phyloP scores from a whole-genome alignment of 805 yeast species.

The Sugiyamaella mastotermitis region DNA sequence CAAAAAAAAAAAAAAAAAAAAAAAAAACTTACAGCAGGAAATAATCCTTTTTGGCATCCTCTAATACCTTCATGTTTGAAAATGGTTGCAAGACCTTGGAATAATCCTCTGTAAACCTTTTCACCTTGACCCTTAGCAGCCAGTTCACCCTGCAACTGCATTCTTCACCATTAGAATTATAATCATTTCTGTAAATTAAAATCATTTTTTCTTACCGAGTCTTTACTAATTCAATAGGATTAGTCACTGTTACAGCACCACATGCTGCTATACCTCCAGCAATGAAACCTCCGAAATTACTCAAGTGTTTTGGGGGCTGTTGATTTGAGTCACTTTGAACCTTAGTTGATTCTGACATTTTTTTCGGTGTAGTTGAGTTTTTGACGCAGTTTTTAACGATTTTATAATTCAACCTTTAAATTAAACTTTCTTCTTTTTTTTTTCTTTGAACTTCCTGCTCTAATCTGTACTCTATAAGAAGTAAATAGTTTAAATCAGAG shows the following conservation, averaged over 20 bases:
- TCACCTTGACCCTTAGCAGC: conserved; percentile 42
- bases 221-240: conserved; percentile 91
- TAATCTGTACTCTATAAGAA: too few species aligned
- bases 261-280: conserved; percentile 97
- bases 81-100: conserved; percentile 74
- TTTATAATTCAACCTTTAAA: neutral
- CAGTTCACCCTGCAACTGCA: conserved; percentile 95
- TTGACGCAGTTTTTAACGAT: neutral
- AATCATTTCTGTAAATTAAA: too few species aligned
- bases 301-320: conserved; percentile 16
- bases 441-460: too few species aligned
- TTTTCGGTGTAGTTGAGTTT: neutral
- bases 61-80: conserved; percentile 75
- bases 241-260: conserved; percentile 95
- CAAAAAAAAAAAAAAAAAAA: neutral
- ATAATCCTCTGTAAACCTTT: conserved; percentile 69
- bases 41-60: conserved; percentile 85
- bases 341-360: too few species aligned
- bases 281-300: conserved; percentile 67
- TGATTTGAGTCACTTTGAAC: too few species aligned
- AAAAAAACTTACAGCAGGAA: conserved; percentile 52
- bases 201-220: conserved; percentile 47
- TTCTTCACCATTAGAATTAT: conserved; percentile 43
- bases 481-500: too few species aligned
- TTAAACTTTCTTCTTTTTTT: neutral